These are phyloP conservation scores for Euphorbia lathyris DNA, from an alignment of 345 rosid species.

Conservation along the genomic window DNA sequence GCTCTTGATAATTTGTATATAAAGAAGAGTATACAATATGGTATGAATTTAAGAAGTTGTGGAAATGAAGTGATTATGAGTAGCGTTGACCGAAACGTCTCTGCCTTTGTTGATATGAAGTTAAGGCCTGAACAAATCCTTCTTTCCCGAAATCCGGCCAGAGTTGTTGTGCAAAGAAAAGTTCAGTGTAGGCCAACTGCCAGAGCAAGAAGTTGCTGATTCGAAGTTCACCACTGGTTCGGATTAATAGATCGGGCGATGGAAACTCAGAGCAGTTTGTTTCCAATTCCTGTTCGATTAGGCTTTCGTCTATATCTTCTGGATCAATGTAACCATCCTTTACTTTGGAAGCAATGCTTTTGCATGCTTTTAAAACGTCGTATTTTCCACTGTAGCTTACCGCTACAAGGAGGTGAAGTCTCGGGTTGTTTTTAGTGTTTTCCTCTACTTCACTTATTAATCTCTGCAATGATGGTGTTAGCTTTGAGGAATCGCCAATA, in stretches of 20 bases:
- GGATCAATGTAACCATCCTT: conserved; percentile 43
- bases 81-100: conserved; percentile 63
- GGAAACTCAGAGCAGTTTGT: conserved; percentile 62
- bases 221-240: conserved; percentile 77
- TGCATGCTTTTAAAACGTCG: conserved; percentile 66
- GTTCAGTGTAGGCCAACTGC: conserved; percentile 83
- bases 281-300: conserved; percentile 62
- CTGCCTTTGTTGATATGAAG: conserved; percentile 63
- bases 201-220: conserved; percentile 81
- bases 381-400: conserved; percentile 75
- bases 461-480: conserved; percentile 40
- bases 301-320: conserved; percentile 52
- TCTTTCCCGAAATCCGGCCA: conserved; percentile 82
- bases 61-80: conserved; percentile 18
- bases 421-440: conserved; percentile 41
- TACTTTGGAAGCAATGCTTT: conserved; percentile 50
- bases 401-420: conserved; percentile 64
- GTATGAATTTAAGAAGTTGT: neutral
- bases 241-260: conserved; percentile 62
- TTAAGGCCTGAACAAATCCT: conserved; percentile 54
- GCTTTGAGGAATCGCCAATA: conserved; percentile 64
- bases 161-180: conserved; percentile 51
- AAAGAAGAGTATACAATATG: neutral
- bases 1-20: neutral
- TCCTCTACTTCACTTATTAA: conserved; percentile 47